Evolutionary conservation across 2,329 filamentous ascomycete species (phyloP).

Genomic region (Aspergillus candidus): DNA sequence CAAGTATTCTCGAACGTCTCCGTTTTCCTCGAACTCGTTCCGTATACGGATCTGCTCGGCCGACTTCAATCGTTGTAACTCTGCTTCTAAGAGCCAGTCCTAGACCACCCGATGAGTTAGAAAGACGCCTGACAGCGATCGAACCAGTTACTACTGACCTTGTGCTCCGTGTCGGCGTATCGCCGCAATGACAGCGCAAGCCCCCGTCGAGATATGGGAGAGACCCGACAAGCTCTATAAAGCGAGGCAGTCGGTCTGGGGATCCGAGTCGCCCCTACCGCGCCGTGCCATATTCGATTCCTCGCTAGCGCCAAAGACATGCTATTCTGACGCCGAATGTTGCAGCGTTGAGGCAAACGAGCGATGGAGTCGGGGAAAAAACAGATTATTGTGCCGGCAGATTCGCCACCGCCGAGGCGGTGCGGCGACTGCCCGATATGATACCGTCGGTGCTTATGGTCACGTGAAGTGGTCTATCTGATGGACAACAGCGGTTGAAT

Average conservation of each 20-base stretch:
- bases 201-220: not conserved
- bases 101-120: slow-evolving; percentile 2
- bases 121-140: not conserved
- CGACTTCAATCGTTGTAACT: slow-evolving; percentile 6
- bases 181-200: too few species aligned
- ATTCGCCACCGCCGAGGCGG: too few species aligned
- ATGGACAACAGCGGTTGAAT: too few species aligned
- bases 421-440: too few species aligned
- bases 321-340: not conserved
- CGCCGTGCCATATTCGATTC: slow-evolving; percentile 9
- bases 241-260: not conserved
- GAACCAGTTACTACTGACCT: too few species aligned
- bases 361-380: too few species aligned
- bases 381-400: too few species aligned
- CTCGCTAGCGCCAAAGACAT: slow-evolving; percentile 21
- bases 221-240: slow-evolving; percentile 1
- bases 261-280: slow-evolving; percentile 2
- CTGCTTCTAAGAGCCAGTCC: too few species aligned
- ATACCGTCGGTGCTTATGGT: too few species aligned
- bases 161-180: too few species aligned
- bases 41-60: slow-evolving; percentile 25
- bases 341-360: too few species aligned
- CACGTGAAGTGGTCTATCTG: too few species aligned
- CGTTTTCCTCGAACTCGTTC: slow-evolving; percentile 31
- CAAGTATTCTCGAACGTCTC: slow-evolving; percentile 38